These are phyloP conservation scores for Abortiporus biennis DNA, from an alignment of 1,284 basidiomycete species.

Conservation along the genomic window DNA sequence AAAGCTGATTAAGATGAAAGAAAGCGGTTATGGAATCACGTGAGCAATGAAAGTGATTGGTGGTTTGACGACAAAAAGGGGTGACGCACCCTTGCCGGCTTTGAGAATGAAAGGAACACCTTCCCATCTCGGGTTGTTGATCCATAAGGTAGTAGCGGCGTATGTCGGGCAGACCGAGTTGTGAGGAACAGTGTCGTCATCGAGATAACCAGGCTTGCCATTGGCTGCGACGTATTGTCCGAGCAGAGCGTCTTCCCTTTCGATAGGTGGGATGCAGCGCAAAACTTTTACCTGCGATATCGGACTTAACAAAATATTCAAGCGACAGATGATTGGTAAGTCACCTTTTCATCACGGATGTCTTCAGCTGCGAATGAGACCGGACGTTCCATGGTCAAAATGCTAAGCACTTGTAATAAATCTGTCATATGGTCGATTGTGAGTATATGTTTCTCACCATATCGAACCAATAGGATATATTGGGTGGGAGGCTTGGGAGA, in stretches of 20 bases:
- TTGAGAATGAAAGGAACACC: constrained; percentile 96
- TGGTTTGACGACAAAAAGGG: constrained; percentile 2
- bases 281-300: too few species aligned
- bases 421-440: constrained; percentile 42
- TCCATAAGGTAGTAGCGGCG: constrained; percentile 82
- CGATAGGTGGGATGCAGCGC: constrained; percentile 81
- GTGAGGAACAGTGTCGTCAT: constrained; percentile 91
- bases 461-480: background rate
- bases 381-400: constrained; percentile 94
- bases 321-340: constrained; percentile 7
- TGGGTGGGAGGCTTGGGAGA: background rate
- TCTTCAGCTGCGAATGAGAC: constrained; percentile 97
- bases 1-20: constrained; percentile 76
- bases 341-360: constrained; percentile 93
- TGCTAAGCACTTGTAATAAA: constrained; percentile 86
- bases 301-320: constrained; percentile 52
- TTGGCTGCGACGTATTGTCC: constrained; percentile 88
- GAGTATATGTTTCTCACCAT: constrained; percentile 9
- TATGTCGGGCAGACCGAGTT: constrained; percentile 90
- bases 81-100: constrained; percentile 82
- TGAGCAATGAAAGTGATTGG: background rate
- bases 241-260: constrained; percentile 73
- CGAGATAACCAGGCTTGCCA: constrained; percentile 95
- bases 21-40: background rate
- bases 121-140: constrained; percentile 95